A percentile compares a stretch with the other conserved stretches of the same genome.
Evolutionary conservation across 2,329 filamentous ascomycete genomes (phyloP).

Genomic region (Ustulina deusta): DNA sequence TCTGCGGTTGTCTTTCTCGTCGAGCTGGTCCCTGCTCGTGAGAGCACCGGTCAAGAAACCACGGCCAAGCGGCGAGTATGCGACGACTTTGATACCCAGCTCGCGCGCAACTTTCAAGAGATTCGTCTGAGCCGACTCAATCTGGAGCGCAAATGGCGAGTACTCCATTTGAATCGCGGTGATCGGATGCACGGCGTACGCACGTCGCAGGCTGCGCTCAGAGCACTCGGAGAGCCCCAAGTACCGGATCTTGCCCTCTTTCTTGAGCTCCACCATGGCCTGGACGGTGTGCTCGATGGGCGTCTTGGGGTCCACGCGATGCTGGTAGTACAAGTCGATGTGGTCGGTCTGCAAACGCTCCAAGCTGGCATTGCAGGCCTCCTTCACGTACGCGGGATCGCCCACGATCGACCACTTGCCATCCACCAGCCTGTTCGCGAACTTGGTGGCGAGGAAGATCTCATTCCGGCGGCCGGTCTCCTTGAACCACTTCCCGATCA

Average conservation of each 20-base stretch:
- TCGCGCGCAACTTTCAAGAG: slow-evolving; percentile 64
- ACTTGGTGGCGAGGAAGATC: slow-evolving; percentile 66
- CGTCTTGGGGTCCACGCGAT: slow-evolving; percentile 60
- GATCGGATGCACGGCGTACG: slow-evolving; percentile 61
- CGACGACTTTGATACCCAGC: slow-evolving; percentile 65
- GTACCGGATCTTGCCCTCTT: slow-evolving; percentile 64
- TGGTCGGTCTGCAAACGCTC: slow-evolving; percentile 61
- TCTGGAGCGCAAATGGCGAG: slow-evolving; percentile 65
- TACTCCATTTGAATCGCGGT: slow-evolving; percentile 65
- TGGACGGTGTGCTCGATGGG: slow-evolving; percentile 61
- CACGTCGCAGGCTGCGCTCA: slow-evolving; percentile 61
- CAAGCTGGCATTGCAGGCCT: slow-evolving; percentile 53
- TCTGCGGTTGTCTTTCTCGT: slow-evolving; percentile 54
- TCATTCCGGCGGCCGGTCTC: slow-evolving; percentile 59
- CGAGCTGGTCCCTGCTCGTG: slow-evolving; percentile 58
- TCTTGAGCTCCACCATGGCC: slow-evolving; percentile 61
- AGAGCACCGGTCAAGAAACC: slow-evolving; percentile 64
- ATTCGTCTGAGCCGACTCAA: slow-evolving; percentile 64
- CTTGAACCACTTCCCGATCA: slow-evolving; percentile 58
- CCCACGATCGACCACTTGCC: slow-evolving; percentile 42
- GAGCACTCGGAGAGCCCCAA: slow-evolving; percentile 63
- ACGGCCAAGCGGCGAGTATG: slow-evolving; percentile 67
- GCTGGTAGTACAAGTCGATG: slow-evolving; percentile 67
- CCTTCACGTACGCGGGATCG: slow-evolving; percentile 46
- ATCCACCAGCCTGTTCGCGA: slow-evolving; percentile 54